Evolutionary conservation across 164 flowering plant species (phyloP).

Genomic region (Aristolochia contorta): DNA sequence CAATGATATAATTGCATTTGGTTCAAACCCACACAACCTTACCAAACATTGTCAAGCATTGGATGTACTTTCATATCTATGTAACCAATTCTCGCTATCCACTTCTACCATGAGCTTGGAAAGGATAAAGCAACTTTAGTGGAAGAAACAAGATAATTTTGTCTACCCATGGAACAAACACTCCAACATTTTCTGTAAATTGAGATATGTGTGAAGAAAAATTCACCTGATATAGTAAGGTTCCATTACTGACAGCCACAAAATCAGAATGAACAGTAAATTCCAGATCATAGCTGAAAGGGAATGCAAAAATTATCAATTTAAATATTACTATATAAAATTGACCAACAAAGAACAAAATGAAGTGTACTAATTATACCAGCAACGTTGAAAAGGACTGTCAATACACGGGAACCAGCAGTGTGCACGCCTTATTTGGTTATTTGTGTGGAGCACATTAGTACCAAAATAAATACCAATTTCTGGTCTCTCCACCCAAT

Average conservation of each 20-base stretch:
- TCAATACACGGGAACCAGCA: slow-evolving; percentile 99
- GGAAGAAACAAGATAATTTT: too few relatives aligned
- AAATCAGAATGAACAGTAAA: slow-evolving; percentile 75
- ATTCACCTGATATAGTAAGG: slow-evolving; percentile 78
- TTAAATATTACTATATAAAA: not conserved
- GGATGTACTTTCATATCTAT: too few relatives aligned
- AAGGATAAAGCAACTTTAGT: too few relatives aligned
- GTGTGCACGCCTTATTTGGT: slow-evolving; percentile 82
- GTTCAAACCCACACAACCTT: too few relatives aligned
- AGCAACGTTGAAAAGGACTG: slow-evolving; percentile 59
- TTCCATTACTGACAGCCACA: slow-evolving; percentile 88
- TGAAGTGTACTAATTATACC: slow-evolving; percentile 29
- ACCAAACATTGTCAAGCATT: too few relatives aligned
- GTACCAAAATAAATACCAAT: slow-evolving; percentile 69
- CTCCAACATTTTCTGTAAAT: too few relatives aligned
- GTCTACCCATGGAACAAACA: too few relatives aligned
- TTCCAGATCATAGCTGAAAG: slow-evolving; percentile 81
- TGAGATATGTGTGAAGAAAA: not conserved
- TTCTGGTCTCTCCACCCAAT: slow-evolving; percentile 85
- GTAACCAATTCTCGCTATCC: too few relatives aligned
- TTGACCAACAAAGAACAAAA: not conserved
- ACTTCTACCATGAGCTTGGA: too few relatives aligned
- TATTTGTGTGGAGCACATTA: slow-evolving; percentile 67
- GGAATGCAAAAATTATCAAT: not conserved
- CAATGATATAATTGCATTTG: too few relatives aligned